A percentile compares a stretch with the other conserved stretches of the same genome.
Evolutionary conservation across 495 filamentous ascomycete genomes (phyloP).

Genomic region (Chaetomidium leptoderma): DNA sequence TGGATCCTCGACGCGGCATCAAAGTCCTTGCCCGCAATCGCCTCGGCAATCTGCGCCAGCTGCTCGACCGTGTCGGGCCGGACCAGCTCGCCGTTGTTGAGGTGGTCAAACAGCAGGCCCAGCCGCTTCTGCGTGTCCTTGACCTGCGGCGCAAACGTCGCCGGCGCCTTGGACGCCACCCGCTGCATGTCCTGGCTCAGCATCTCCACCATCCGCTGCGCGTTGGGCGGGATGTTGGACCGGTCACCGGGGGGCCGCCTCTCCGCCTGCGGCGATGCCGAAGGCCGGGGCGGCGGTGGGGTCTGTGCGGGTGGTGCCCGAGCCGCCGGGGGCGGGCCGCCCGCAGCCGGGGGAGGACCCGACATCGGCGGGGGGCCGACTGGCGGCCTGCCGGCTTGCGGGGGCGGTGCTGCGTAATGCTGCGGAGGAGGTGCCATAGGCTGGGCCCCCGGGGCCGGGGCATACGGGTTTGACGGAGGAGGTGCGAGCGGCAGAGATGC

Average conservation of each 20-base stretch:
- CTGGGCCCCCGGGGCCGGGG: conserved; percentile 38
- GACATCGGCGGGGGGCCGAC: conserved; percentile 41
- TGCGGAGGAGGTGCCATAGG: conserved; percentile 28
- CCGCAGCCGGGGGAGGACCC: conserved; percentile 48
- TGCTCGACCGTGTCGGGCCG: conserved; percentile 73
- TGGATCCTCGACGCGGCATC: conserved; percentile 71
- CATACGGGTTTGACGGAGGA: conserved; percentile 57
- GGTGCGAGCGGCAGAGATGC: conserved; percentile 31
- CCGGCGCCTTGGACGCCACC: conserved; percentile 75
- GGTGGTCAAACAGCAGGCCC: conserved; percentile 86
- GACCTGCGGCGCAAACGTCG: conserved; percentile 76
- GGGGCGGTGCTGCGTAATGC: conserved; percentile 37
- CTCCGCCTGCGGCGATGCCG: conserved; percentile 39
- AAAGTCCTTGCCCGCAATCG: conserved; percentile 68
- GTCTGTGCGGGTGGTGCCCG: conserved; percentile 30
- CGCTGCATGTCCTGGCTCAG: conserved; percentile 81
- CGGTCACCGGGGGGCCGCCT: conserved; percentile 85
- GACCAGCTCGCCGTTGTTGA: conserved; percentile 91
- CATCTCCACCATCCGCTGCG: conserved; percentile 74
- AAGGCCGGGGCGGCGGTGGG: conserved; percentile 42
- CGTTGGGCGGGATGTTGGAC: conserved; percentile 75
- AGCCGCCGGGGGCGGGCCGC: conserved; percentile 33
- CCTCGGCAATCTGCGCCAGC: conserved; percentile 56
- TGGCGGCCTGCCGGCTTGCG: conserved; percentile 27
- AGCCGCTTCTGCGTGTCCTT: conserved; percentile 89